A percentile compares a stretch with the other conserved stretches of the same genome.
These are phyloP conservation scores for Tothia fuscella DNA, from an alignment of 2,329 filamentous ascomycete species.

Conservation along the genomic window DNA sequence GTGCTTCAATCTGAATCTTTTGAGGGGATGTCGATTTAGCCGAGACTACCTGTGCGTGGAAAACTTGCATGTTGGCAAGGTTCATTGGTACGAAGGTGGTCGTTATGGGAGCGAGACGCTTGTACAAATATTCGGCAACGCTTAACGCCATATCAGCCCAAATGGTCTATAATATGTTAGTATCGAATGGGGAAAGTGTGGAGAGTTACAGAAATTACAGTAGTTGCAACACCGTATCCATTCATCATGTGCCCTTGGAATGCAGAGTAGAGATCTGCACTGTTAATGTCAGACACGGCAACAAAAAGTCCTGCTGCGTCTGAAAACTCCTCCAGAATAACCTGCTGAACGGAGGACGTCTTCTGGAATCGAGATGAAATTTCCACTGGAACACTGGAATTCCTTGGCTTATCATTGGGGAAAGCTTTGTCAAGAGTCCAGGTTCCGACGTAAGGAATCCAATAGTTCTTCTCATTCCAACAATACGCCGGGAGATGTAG, in stretches of 20 bases:
- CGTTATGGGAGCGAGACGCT: background rate
- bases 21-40: background rate
- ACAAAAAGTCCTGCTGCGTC: background rate
- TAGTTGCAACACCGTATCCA: background rate
- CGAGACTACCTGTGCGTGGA: background rate
- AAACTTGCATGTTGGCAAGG: background rate
- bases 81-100: background rate
- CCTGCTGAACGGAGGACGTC: constrained; percentile 6
- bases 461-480: constrained; percentile 25
- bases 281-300: background rate
- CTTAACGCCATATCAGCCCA: background rate
- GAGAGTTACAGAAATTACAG: background rate
- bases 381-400: background rate
- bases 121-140: background rate
- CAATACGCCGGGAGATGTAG: constrained; percentile 38
- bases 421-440: constrained; percentile 20
- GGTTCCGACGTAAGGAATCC: constrained; percentile 24
- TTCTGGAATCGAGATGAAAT: constrained; percentile 1
- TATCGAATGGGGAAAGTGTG: background rate
- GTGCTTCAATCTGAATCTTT: background rate
- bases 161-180: background rate
- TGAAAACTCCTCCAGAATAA: background rate
- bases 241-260: background rate
- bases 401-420: background rate
- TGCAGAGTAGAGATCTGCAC: background rate